These are phyloP conservation scores for Moniliophthora roreri DNA, from an alignment of 1,284 basidiomycete species.

Conservation along the genomic window DNA sequence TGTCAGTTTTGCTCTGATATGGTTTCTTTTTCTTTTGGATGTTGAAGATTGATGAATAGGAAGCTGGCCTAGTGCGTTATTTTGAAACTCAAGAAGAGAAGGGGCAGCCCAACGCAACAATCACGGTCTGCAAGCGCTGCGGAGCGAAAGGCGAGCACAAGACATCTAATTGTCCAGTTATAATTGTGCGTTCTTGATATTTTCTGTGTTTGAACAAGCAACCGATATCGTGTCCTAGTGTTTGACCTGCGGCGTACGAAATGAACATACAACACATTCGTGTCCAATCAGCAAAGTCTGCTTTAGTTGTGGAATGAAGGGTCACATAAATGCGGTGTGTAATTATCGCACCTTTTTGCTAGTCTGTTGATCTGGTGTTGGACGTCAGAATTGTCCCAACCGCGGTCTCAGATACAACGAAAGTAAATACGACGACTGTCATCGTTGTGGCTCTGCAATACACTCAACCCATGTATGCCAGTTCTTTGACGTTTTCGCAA, in stretches of 20 bases:
- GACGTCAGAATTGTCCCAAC: conserved; percentile 75
- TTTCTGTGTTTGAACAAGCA: conserved; percentile 5
- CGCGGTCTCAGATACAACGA: conserved; percentile 37
- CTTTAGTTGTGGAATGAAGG: conserved; percentile 84
- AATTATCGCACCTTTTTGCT: conserved; percentile 3
- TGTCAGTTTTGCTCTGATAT: conserved; percentile 33
- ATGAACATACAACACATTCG: conserved; percentile 80
- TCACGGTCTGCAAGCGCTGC: conserved; percentile 70
- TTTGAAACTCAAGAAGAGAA: conserved; percentile 47
- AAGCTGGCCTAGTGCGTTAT: conserved; percentile 51
- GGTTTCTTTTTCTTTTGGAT: conserved; percentile 3
- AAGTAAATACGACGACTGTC: conserved; percentile 55
- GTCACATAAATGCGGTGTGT: conserved; percentile 78
- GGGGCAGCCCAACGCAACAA: conserved; percentile 35
- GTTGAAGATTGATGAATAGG: conserved; percentile 19
- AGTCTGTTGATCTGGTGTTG: conserved; percentile 8
- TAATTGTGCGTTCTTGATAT: conserved; percentile 52
- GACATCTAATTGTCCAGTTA: conserved; percentile 60
- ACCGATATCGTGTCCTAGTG: conserved; percentile 52
- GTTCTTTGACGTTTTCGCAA: not conserved
- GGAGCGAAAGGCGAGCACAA: conserved; percentile 69
- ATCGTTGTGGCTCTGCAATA: conserved; percentile 68
- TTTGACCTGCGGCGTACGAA: conserved; percentile 81
- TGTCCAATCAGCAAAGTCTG: conserved; percentile 88
- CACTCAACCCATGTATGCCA: conserved; percentile 70